A percentile compares a stretch with the other conserved stretches of the same genome.
phyloP scores from a whole-genome alignment of 768 basidiomycete species.

The Lepiota venenata region DNA sequence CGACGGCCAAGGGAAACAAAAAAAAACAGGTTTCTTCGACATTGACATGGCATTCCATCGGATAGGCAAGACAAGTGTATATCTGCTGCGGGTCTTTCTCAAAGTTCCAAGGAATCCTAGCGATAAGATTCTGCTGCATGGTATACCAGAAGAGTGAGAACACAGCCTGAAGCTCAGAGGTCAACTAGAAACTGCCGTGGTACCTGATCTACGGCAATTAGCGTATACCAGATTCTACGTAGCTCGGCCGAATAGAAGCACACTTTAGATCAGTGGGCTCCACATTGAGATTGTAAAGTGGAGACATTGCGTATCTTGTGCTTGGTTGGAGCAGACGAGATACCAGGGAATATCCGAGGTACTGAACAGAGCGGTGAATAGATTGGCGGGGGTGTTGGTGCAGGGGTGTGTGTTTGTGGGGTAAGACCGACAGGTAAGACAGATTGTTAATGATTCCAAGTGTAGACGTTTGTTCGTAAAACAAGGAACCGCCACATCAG shows the following conservation, averaged over 20 bases:
- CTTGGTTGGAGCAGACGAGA: not conserved
- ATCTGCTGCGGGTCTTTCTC: no score
- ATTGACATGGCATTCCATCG: not conserved
- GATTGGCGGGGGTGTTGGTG: no score
- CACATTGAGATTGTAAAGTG: not conserved
- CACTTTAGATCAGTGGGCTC: not conserved
- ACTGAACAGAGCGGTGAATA: no score
- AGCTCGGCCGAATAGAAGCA: slow-evolving; percentile 5
- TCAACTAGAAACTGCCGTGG: not conserved
- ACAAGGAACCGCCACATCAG: not conserved
- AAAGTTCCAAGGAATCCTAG: no score
- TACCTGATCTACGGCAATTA: slow-evolving; percentile 4
- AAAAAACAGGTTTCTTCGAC: not conserved
- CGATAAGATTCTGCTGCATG: not conserved
- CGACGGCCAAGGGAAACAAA: slow-evolving; percentile 1
- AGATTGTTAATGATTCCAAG: no score
- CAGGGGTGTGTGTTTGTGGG: no score
- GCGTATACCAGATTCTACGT: not conserved
- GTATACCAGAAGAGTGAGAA: not conserved
- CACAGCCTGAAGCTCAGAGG: no score
- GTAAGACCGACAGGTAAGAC: no score
- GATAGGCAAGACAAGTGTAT: no score
- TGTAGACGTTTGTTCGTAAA: no score
- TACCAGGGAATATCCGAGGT: slow-evolving; percentile 2
- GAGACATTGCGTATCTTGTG: not conserved